Percentiles rank a stretch among this genome's conserved stretches.
Evolutionary conservation across 208 protist species (phyloP).

Genomic region (Blechomonas ayalai): DNA sequence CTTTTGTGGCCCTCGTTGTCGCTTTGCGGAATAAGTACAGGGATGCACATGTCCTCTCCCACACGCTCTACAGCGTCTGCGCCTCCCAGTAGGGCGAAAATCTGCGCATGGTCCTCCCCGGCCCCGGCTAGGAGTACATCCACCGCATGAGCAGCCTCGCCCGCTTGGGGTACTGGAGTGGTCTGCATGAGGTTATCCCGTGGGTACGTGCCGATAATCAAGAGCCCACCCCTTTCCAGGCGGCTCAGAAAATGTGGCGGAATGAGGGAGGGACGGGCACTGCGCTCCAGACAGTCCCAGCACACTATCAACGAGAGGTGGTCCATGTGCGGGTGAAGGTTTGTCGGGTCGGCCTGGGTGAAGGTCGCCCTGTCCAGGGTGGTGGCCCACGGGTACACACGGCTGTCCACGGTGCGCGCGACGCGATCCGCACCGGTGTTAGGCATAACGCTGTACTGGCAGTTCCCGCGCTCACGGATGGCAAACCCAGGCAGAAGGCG

Average conservation of each 20-base stretch:
- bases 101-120: constrained; percentile 22
- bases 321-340: constrained; percentile 79
- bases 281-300: constrained; percentile 85
- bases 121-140: constrained; percentile 22
- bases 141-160: background rate
- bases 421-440: constrained; percentile 16
- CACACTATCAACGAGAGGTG: constrained; percentile 75
- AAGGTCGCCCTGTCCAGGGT: constrained; percentile 72
- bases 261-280: constrained; percentile 62
- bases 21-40: constrained; percentile 47
- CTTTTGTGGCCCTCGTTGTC: constrained; percentile 29
- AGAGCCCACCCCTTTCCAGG: constrained; percentile 48
- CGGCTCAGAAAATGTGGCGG: constrained; percentile 64
- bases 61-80: constrained; percentile 47
- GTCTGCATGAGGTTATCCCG: constrained; percentile 40
- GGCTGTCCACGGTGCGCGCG: constrained; percentile 21
- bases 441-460: constrained; percentile 52
- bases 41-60: constrained; percentile 39
- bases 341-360: constrained; percentile 83
- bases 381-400: constrained; percentile 38
- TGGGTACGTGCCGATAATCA: constrained; percentile 67
- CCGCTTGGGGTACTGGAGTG: constrained; percentile 6
- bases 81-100: constrained; percentile 65
- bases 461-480: constrained; percentile 71
- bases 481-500: constrained; percentile 81